phyloP scores from a whole-genome alignment of 306 rosid genomes.

The Psophocarpus tetragonolobus region DNA sequence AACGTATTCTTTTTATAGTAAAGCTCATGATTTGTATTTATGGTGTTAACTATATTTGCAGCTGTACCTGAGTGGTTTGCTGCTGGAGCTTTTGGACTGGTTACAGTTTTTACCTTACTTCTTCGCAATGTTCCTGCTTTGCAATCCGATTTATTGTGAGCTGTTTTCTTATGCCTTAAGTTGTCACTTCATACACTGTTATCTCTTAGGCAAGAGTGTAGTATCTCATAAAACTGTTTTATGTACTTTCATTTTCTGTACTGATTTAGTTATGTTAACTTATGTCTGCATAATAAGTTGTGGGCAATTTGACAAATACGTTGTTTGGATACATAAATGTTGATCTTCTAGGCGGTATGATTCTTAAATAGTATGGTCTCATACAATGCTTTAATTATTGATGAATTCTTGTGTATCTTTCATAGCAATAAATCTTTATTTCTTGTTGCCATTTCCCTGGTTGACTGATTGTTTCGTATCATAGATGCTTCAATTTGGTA shows the following conservation, averaged over 20 bases:
- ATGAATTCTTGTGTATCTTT: constrained; percentile 26
- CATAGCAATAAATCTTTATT: constrained; percentile 6
- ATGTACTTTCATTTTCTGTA: constrained; percentile 5
- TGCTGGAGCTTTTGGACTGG: constrained; percentile 91
- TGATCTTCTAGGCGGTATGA: constrained; percentile 9
- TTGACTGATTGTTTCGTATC: constrained; percentile 25
- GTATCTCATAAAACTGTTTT: background rate
- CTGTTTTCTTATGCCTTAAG: constrained; percentile 24
- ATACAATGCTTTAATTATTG: constrained; percentile 21
- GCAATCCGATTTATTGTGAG: constrained; percentile 87
- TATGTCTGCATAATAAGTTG: constrained; percentile 11
- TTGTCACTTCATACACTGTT: background rate
- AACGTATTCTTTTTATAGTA: background rate
- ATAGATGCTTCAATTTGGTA: constrained; percentile 21
- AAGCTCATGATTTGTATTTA: constrained; percentile 24
- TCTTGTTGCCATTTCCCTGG: constrained; percentile 1
- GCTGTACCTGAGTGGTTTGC: constrained; percentile 98
- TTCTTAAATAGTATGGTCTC: constrained; percentile 30
- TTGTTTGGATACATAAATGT: background rate
- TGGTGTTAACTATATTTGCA: constrained; percentile 41
- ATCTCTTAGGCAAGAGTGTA: constrained; percentile 15
- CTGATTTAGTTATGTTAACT: constrained; percentile 23
- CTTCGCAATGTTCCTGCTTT: constrained; percentile 92
- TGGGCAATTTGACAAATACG: constrained; percentile 17
- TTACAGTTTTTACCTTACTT: constrained; percentile 80